Base-by-base conservation (phyloP, 495 filamentous ascomycete genomes). In the Hypoxylon intermedium region DNA sequence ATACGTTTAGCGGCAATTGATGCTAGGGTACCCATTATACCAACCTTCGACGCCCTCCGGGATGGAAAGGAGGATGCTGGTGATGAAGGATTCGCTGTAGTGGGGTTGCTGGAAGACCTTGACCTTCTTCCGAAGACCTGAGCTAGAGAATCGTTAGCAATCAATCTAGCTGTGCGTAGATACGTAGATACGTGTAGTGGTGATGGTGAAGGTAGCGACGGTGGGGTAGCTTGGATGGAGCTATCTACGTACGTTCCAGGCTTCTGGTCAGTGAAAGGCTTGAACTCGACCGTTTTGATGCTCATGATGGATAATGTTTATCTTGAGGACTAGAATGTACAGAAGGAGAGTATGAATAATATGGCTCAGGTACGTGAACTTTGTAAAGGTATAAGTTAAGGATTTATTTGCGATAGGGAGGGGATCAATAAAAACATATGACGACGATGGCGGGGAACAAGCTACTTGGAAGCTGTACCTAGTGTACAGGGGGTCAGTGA, bases 91-190 rank as follows among this genome's bases (percentile, higher is more conserved):
- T 74, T 98, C 95, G 77, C 89, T 91, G 82, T 98, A 98, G 73
- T 98, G 83, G 44, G 87, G 83, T 76, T 97, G 82, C 74, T 98
- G 91, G 83, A 98, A 98, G 72, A 97, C 89, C 72, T 88, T 90
- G 76, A 98, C 95, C 84, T 97, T 98, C 80, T 98, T 98, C 60
- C 94, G 91, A 67, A 98, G 89, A 68, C 94, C 94, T 60, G 94
- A 98, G 66, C 94, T 98, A 67, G 16, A 54, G 61, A 19, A 38
- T 38, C 30, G 59, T 78, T 69, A 71, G 69, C 33, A 56, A 12
- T 51, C 36, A 15, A n/a, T 23, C 41, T 58, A 45, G 23, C 40
- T 38, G 15, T 18, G 15, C 9, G 36, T 9, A 16, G 13, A 37
- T 13, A 13, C 36, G 2, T 40, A 40, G 34, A 21, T 38, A 20